Evolutionary conservation across 495 filamentous ascomycete species (phyloP).

Genomic region (Xylaria castorea): DNA sequence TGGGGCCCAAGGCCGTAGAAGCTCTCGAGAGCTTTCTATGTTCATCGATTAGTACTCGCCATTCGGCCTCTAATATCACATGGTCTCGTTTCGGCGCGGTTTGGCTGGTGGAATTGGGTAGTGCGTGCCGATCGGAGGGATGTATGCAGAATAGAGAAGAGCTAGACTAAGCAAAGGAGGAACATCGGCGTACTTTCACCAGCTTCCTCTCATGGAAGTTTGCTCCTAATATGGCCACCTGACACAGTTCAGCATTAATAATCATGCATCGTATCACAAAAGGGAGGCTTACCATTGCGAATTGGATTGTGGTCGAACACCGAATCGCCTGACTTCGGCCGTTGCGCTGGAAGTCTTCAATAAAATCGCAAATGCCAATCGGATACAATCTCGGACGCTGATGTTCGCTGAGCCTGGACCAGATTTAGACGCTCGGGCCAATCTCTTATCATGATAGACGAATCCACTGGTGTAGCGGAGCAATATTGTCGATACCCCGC

Average conservation of each 20-base stretch:
- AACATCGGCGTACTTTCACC: slow-evolving; percentile 67
- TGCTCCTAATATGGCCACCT: slow-evolving; percentile 86
- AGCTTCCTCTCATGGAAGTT: slow-evolving; percentile 84
- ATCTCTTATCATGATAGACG: slow-evolving; percentile 19
- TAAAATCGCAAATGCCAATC: neutral
- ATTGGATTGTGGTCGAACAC: neutral
- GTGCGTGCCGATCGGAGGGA: neutral
- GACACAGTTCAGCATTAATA: neutral
- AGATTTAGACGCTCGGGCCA: slow-evolving; percentile 16
- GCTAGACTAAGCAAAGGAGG: neutral
- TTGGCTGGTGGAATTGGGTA: neutral
- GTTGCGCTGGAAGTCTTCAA: neutral
- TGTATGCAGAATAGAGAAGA: slow-evolving; percentile 4
- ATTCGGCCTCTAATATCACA: neutral
- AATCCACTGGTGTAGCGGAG: neutral
- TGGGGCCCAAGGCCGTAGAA: slow-evolving; percentile 91
- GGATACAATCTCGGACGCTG: slow-evolving; percentile 15
- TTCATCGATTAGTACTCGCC: neutral
- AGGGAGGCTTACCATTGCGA: slow-evolving; percentile 19
- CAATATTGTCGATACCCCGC: slow-evolving; percentile 20
- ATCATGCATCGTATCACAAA: neutral
- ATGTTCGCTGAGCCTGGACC: slow-evolving; percentile 4
- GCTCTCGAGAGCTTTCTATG: slow-evolving; percentile 78
- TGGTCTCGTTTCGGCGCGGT: neutral
- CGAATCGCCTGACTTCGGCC: slow-evolving; percentile 1